These are phyloP conservation scores for Chrysoporthe cubensis DNA, from an alignment of 2,329 filamentous ascomycete genomes.

Conservation along the genomic window DNA sequence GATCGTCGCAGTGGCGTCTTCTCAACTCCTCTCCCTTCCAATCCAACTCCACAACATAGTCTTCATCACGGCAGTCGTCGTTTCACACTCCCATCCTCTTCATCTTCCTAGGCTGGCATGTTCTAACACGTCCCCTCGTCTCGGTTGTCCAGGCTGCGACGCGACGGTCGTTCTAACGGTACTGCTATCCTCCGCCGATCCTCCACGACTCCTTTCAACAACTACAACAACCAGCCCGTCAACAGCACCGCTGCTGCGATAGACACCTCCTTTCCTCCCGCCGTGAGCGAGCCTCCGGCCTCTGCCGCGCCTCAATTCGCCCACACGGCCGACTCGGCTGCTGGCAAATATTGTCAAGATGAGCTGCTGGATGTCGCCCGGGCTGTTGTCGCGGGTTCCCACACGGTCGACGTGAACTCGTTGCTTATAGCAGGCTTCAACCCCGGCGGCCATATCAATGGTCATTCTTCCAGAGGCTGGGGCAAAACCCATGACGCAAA, in stretches of 20 bases:
- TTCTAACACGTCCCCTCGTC: constrained; percentile 22
- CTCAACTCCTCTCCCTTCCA: neutral
- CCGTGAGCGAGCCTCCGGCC: constrained; percentile 19
- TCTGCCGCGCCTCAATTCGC: constrained; percentile 17
- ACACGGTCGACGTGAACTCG: constrained; percentile 9
- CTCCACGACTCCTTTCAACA: constrained; percentile 58
- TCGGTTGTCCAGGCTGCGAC: constrained; percentile 56
- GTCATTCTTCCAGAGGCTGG: constrained; percentile 68
- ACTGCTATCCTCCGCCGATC: constrained; percentile 68
- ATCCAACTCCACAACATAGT: neutral
- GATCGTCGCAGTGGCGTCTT: neutral
- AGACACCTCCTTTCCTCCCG: constrained; percentile 29
- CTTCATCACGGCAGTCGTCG: neutral
- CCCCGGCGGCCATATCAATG: constrained; percentile 68
- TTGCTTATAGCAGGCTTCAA: constrained; percentile 72
- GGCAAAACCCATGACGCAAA: constrained; percentile 77
- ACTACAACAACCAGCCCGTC: constrained; percentile 35
- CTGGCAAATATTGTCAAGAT: constrained; percentile 73
- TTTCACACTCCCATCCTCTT: neutral
- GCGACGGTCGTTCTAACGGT: constrained; percentile 63
- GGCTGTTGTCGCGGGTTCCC: constrained; percentile 53
- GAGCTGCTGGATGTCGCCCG: constrained; percentile 77
- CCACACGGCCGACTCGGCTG: constrained; percentile 36
- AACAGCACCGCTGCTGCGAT: constrained; percentile 23
- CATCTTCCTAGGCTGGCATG: neutral